Conservation (phyloP, 441 rosid species). For the Gossypium aridum region DNA sequence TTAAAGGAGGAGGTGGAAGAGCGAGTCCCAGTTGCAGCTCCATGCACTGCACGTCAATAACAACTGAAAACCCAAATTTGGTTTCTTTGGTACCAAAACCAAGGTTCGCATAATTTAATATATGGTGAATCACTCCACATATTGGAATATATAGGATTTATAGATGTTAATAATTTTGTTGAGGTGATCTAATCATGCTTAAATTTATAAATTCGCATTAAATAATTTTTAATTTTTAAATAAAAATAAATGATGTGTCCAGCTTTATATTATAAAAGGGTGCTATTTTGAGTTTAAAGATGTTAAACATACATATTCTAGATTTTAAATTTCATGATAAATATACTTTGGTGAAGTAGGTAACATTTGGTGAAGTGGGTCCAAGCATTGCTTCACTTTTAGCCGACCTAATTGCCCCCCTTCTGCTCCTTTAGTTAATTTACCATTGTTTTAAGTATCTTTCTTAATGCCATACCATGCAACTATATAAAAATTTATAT, state of each 20-base stretch:
- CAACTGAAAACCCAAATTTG: neutral
- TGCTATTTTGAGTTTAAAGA: no score
- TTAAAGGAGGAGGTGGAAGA: conserved; percentile 21
- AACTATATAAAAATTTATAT: neutral
- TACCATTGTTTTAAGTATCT: neutral
- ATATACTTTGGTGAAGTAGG: neutral
- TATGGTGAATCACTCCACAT: no score
- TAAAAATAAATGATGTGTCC: no score
- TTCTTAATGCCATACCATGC: neutral
- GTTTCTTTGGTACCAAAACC: no score
- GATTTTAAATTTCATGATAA: neutral
- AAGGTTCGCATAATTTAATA: no score
- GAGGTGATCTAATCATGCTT: no score
- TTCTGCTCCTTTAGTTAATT: neutral
- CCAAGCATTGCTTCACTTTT: conserved; percentile 24
- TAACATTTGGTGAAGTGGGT: neutral
- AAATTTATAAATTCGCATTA: no score
- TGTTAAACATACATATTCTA: neutral
- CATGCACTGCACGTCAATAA: conserved; percentile 17
- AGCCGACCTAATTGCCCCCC: conserved; percentile 34
- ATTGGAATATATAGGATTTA: no score
- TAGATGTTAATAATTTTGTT: no score
- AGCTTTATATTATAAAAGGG: no score
- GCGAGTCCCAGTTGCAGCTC: conserved; percentile 45
- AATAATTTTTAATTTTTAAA: no score